Conservation (phyloP, 2,329 filamentous ascomycete genomes). For the Clarireedia monteithiana region DNA sequence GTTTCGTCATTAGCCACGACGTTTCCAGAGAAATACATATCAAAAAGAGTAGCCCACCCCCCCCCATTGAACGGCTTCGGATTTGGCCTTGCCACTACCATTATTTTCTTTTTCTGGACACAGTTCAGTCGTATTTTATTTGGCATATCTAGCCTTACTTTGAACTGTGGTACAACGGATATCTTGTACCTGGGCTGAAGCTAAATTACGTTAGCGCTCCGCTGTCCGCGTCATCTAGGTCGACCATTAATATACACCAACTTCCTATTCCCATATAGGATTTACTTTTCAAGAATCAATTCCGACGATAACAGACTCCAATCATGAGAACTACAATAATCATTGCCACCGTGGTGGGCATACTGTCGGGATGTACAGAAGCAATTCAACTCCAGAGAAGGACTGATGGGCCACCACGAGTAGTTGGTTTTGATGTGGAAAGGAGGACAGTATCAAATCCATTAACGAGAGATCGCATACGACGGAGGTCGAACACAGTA, state of each 20-base stretch:
- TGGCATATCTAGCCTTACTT: background rate
- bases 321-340: constrained; percentile 24
- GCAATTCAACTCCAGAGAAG: constrained; percentile 23
- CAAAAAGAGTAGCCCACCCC: background rate
- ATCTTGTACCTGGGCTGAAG: constrained; percentile 1
- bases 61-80: background rate
- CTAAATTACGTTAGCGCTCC: constrained; percentile 12
- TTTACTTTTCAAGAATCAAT: background rate
- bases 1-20: constrained; percentile 2
- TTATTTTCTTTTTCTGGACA: background rate
- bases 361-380: constrained; percentile 23
- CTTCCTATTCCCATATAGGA: background rate
- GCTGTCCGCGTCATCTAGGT: constrained; percentile 16
- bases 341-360: constrained; percentile 20
- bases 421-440: constrained; percentile 27
- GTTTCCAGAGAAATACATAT: background rate
- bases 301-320: background rate
- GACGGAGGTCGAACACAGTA: constrained; percentile 38
- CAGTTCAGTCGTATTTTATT: background rate
- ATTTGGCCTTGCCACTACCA: background rate
- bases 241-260: background rate
- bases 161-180: background rate
- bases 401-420: constrained; percentile 23
- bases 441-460: constrained; percentile 22
- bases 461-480: constrained; percentile 30